These are phyloP conservation scores for Aspergillus piperis DNA, from an alignment of 2,329 filamentous ascomycete species.

Conservation along the genomic window DNA sequence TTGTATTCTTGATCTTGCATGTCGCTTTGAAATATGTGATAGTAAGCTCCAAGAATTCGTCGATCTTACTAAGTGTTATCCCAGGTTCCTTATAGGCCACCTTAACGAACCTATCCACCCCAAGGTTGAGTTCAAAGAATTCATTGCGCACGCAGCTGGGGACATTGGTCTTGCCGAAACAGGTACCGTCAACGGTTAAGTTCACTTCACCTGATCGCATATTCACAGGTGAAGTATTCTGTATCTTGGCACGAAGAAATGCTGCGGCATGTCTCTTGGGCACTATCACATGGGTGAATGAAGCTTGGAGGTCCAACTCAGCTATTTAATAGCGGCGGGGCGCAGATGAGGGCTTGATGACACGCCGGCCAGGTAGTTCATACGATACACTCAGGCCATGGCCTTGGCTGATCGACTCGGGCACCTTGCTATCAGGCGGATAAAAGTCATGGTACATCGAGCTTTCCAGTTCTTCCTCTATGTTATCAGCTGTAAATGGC, in stretches of 20 bases:
- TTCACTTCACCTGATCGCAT: slow-evolving; percentile 31
- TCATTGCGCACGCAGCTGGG: slow-evolving; percentile 29
- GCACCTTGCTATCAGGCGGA: slow-evolving; percentile 20
- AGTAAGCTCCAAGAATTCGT: too few species aligned
- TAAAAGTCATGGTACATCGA: too few species aligned
- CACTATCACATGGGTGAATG: slow-evolving; percentile 41
- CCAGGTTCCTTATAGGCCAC: slow-evolving; percentile 26
- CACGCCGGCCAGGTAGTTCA: slow-evolving; percentile 42
- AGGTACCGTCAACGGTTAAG: slow-evolving; percentile 32
- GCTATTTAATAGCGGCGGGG: slow-evolving; percentile 42
- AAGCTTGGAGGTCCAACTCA: slow-evolving; percentile 37
- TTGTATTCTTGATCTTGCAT: slow-evolving; percentile 36
- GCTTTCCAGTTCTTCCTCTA: too few species aligned
- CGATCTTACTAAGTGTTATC: too few species aligned
- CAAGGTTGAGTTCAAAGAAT: slow-evolving; percentile 35
- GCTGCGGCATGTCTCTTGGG: slow-evolving; percentile 43
- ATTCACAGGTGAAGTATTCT: slow-evolving; percentile 38
- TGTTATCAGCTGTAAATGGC: too few species aligned
- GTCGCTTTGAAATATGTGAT: not conserved
- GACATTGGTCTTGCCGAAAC: slow-evolving; percentile 31
- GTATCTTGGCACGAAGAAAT: slow-evolving; percentile 44
- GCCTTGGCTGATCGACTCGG: slow-evolving; percentile 42
- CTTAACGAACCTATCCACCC: slow-evolving; percentile 34
- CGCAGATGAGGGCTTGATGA: slow-evolving; percentile 36
- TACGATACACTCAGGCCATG: slow-evolving; percentile 46